Percentiles rank a stretch among this genome's conserved stretches.
Evolutionary conservation across 352 stramenopile genomes (phyloP).

Genomic region (Phytophthora kernoviae): DNA sequence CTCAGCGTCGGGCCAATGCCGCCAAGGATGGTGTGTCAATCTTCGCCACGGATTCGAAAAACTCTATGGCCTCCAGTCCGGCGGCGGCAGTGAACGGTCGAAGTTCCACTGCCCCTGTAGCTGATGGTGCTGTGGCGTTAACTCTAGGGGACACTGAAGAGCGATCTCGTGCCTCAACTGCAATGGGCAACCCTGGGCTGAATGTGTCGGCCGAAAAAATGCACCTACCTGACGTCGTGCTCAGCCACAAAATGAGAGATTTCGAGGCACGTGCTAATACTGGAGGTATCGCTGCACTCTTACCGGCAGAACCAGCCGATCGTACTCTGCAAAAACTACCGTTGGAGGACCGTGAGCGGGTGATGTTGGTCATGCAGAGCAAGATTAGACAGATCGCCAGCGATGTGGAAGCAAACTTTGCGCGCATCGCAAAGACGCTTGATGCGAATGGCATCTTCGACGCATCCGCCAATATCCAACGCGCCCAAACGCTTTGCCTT

Average conservation of each 20-base stretch:
- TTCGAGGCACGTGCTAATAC: constrained; percentile 73
- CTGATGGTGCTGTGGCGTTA: constrained; percentile 3
- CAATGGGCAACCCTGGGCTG: neutral
- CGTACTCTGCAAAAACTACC: constrained; percentile 54
- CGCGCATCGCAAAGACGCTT: constrained; percentile 50
- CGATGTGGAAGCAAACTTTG: constrained; percentile 62
- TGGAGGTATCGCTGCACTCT: constrained; percentile 34
- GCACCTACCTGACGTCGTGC: constrained; percentile 69
- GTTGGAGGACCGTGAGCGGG: constrained; percentile 71
- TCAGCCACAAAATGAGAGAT: constrained; percentile 82
- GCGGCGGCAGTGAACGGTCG: constrained; percentile 5
- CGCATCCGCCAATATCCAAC: constrained; percentile 55
- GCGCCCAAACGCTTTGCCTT: constrained; percentile 69
- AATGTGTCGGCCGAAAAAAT: constrained; percentile 23
- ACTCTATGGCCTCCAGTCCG: constrained; percentile 8
- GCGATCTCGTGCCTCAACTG: constrained; percentile 12
- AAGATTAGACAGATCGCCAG: constrained; percentile 69
- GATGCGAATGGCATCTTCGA: constrained; percentile 76
- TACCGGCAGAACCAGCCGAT: constrained; percentile 59
- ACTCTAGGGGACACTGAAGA: constrained; percentile 5
- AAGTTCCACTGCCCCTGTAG: constrained; percentile 11
- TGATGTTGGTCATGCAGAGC: constrained; percentile 74
- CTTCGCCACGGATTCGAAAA: constrained; percentile 45
- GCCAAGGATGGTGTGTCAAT: constrained; percentile 79
- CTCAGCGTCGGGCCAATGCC: constrained; percentile 61